Conservation (phyloP, 768 basidiomycete species). For the Tephrocybe sp. region DNA sequence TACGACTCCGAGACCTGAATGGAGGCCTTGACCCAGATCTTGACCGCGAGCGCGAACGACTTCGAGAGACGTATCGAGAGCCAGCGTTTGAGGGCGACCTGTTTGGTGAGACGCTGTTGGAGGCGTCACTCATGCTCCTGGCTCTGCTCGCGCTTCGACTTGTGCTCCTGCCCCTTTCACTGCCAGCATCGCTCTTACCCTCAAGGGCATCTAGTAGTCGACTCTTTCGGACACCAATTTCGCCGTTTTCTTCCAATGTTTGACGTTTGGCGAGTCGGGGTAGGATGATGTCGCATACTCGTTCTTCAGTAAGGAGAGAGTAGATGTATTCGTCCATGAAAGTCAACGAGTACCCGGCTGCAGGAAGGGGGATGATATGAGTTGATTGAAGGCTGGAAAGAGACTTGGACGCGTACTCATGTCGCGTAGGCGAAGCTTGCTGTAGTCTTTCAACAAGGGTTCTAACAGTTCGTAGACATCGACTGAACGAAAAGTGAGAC, state of each 20-base stretch:
- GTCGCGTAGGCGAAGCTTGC: constrained; percentile 79
- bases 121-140: constrained; percentile 18
- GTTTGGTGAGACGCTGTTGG: constrained; percentile 18
- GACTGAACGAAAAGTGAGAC: constrained; percentile 87
- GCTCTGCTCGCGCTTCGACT: constrained; percentile 18
- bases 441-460: constrained; percentile 89
- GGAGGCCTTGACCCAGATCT: constrained; percentile 40
- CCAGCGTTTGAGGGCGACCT: constrained; percentile 43
- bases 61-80: constrained; percentile 64
- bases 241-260: constrained; percentile 88
- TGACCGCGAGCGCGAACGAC: constrained; percentile 38
- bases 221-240: constrained; percentile 82
- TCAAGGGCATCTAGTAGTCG: constrained; percentile 87
- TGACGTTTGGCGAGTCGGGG: constrained; percentile 85
- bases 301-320: constrained; percentile 78
- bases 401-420: constrained; percentile 55
- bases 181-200: constrained; percentile 56
- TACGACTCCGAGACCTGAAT: constrained; percentile 54
- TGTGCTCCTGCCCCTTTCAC: constrained; percentile 28
- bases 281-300: constrained; percentile 95
- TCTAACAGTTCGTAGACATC: constrained; percentile 94
- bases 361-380: too few species aligned
- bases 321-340: constrained; percentile 94
- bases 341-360: constrained; percentile 83
- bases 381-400: background rate